phyloP scores from a whole-genome alignment of 208 protist species.

The Novymonas esmeraldas region DNA sequence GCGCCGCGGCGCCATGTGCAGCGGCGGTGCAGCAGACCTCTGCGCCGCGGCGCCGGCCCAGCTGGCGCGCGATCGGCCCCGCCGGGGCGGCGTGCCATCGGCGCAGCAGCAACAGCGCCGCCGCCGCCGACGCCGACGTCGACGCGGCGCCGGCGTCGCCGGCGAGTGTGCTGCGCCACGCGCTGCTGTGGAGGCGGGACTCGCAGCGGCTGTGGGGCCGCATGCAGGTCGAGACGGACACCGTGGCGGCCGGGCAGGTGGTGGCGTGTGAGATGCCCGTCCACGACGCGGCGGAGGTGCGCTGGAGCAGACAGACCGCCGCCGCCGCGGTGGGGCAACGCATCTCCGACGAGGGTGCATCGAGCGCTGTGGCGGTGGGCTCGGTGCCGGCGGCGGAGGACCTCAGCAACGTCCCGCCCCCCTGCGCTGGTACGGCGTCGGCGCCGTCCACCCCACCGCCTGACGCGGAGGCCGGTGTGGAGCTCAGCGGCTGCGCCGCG shows the following conservation, averaged over 20 bases:
- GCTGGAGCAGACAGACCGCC: conserved; percentile 13
- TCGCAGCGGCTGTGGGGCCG: conserved; percentile 8
- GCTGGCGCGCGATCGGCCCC: not conserved
- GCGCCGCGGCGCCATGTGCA: not conserved
- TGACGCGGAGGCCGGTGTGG: no score
- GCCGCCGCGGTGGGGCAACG: no score
- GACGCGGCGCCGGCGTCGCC: no score
- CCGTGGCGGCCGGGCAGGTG: conserved; percentile 26
- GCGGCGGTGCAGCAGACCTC: not conserved
- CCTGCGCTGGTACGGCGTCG: no score
- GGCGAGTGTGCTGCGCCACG: not conserved
- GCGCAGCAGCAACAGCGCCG: not conserved
- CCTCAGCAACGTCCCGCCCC: no score
- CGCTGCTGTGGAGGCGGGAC: conserved; percentile 4
- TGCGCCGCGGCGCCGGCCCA: not conserved
- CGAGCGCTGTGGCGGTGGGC: no score
- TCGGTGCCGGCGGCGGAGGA: no score
- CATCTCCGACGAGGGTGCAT: no score
- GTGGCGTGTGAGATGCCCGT: conserved; percentile 14
- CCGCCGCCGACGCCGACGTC: not conserved
- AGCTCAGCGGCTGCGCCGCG: no score
- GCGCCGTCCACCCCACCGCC: no score
- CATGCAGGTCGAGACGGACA: conserved; percentile 8
- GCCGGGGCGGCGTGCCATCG: not conserved
- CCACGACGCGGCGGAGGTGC: conserved; percentile 14